A percentile compares a stretch with the other conserved stretches of the same genome.
Conservation (phyloP, 139 green algal genomes). For the Coelastrella sp. region DNA sequence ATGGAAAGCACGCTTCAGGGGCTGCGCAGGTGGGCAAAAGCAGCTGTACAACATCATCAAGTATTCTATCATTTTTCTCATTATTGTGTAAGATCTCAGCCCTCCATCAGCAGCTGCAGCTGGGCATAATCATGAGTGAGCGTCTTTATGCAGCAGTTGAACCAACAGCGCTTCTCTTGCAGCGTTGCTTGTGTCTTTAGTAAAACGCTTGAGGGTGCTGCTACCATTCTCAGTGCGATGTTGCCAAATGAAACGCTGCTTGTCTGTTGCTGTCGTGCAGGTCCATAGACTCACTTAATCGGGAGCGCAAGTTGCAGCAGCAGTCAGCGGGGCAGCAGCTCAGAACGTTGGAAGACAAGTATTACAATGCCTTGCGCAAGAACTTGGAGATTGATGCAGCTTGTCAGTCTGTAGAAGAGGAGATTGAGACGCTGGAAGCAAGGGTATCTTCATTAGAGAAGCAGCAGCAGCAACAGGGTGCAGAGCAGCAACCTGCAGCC, state of each 20-base stretch:
- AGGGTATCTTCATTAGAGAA: neutral
- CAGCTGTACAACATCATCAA: neutral
- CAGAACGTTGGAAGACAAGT: constrained; percentile 61
- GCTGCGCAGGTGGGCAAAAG: constrained; percentile 38
- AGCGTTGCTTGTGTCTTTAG: neutral
- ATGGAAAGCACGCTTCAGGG: constrained; percentile 48
- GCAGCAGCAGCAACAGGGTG: constrained; percentile 1
- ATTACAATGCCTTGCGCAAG: constrained; percentile 65
- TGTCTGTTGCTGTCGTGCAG: neutral
- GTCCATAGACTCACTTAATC: constrained; percentile 74
- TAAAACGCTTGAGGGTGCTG: too few species aligned
- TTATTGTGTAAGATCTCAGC: too few species aligned
- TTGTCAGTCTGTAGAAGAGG: constrained; percentile 60
- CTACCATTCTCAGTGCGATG: neutral
- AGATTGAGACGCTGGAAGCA: constrained; percentile 49
- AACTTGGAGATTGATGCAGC: constrained; percentile 75
- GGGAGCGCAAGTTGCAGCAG: constrained; percentile 87
- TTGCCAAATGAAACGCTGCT: neutral
- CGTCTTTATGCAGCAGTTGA: too few species aligned
- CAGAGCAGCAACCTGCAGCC: neutral
- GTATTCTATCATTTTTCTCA: too few species aligned
- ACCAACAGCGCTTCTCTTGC: too few species aligned
- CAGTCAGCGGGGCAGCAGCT: constrained; percentile 58
- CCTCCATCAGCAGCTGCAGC: too few species aligned
- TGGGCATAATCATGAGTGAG: too few species aligned